Conservation (phyloP, 441 rosid genomes). For the Syzygium malaccense region DNA sequence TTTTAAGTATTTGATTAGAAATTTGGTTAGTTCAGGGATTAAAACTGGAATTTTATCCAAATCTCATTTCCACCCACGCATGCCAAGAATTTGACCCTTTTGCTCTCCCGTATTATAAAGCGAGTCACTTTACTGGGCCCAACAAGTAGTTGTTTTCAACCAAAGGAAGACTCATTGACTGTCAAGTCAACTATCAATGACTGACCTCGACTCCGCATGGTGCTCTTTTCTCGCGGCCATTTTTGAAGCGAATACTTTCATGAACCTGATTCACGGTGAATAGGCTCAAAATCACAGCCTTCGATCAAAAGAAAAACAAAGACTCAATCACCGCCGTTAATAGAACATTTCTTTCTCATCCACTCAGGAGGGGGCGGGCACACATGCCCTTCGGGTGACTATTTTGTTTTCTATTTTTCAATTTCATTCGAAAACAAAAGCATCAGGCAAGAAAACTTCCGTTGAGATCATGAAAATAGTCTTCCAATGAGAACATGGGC, state of each 20-base stretch:
- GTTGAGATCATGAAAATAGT: too few species aligned
- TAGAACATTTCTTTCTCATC: neutral
- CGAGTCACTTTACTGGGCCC: neutral
- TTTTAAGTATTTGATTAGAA: too few species aligned
- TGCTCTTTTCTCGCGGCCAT: neutral
- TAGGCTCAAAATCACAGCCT: too few species aligned
- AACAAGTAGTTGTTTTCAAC: neutral
- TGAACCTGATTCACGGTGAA: neutral
- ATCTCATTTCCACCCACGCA: too few species aligned
- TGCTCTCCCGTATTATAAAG: neutral
- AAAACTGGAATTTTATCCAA: too few species aligned
- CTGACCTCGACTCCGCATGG: neutral
- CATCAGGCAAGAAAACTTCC: too few species aligned
- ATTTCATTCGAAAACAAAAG: too few species aligned
- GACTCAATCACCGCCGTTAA: rapidly evolving
- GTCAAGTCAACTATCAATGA: too few species aligned
- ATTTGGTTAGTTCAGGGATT: too few species aligned
- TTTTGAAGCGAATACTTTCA: rapidly evolving
- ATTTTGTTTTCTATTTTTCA: too few species aligned
- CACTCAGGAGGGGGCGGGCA: neutral
- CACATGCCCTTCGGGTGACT: too few species aligned
- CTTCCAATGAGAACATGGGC: rapidly evolving
- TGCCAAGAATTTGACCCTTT: neutral
- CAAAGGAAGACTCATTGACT: neutral
- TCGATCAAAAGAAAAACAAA: too few species aligned